A percentile compares a stretch with the other conserved stretches of the same genome.
phyloP scores from a whole-genome alignment of 1,284 basidiomycete species.

The Cutaneotrichosporon spelunceum region DNA sequence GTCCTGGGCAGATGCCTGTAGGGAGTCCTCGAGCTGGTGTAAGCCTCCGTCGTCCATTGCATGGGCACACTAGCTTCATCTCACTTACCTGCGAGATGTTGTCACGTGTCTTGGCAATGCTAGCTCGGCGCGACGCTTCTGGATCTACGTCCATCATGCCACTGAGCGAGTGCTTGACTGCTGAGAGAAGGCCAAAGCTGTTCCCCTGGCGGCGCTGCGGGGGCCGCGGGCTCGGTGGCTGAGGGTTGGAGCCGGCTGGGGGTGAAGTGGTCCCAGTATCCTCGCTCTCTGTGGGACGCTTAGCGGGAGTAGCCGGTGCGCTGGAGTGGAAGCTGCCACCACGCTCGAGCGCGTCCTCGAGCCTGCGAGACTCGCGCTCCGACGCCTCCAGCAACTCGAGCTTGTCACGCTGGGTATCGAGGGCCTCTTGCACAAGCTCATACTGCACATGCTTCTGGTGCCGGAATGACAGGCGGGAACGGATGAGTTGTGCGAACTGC shows the following conservation, averaged over 20 bases:
- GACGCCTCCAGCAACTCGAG: conserved; percentile 88
- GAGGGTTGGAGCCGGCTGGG: neutral
- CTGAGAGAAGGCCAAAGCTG: conserved; percentile 84
- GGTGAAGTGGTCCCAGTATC: neutral
- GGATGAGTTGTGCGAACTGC: conserved; percentile 93
- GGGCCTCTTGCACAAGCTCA: conserved; percentile 88
- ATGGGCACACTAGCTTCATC: neutral
- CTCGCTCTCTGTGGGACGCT: neutral
- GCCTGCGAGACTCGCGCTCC: conserved; percentile 81
- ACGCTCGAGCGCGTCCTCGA: conserved; percentile 75
- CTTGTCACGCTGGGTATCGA: conserved; percentile 81
- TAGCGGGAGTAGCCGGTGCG: neutral
- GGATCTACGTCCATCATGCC: conserved; percentile 99
- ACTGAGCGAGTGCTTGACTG: conserved; percentile 89
- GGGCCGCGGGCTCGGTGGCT: conserved; percentile 4
- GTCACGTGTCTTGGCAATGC: conserved; percentile 90
- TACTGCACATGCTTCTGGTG: conserved; percentile 98
- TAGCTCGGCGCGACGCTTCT: conserved; percentile 85
- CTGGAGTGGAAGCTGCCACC: conserved; percentile 34
- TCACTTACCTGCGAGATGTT: conserved; percentile 78
- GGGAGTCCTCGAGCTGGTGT: conserved; percentile 78
- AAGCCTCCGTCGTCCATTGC: neutral
- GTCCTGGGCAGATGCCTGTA: conserved; percentile 84
- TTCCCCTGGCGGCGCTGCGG: conserved; percentile 21
- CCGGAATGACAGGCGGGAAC: conserved; percentile 85